These are phyloP conservation scores for Podaxis sp. DNA, from an alignment of 768 basidiomycete species.

Conservation along the genomic window DNA sequence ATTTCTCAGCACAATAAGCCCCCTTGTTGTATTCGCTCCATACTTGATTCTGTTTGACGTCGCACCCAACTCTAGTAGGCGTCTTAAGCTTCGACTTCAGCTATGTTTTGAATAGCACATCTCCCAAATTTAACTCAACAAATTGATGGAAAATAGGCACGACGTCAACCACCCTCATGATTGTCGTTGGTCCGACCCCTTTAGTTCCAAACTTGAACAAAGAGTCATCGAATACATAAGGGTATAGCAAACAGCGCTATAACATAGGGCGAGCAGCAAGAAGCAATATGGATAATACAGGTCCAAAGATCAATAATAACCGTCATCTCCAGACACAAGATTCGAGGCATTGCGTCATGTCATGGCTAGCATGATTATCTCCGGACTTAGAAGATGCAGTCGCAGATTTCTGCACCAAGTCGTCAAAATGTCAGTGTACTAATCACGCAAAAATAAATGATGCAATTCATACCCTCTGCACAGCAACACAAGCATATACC, in stretches of 20 bases:
- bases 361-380: neutral
- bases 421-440: constrained; percentile 10
- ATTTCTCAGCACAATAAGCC: no score
- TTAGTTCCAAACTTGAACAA: neutral
- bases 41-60: no score
- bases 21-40: no score
- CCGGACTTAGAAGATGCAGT: constrained; percentile 56
- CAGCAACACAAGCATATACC: constrained; percentile 67
- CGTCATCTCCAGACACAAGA: no score
- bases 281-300: neutral
- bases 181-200: neutral
- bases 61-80: neutral
- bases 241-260: neutral
- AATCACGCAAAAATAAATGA: constrained; percentile 14
- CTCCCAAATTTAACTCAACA: neutral
- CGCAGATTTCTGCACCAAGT: constrained; percentile 59
- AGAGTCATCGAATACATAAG: neutral
- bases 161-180: neutral
- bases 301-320: neutral
- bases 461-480: constrained; percentile 56
- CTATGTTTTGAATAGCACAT: neutral
- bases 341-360: neutral
- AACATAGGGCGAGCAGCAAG: neutral
- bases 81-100: neutral
- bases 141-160: neutral